Evolutionary conservation across 2,329 filamentous ascomycete genomes (phyloP).

Genomic region (Calonectria pseudoturangicola): DNA sequence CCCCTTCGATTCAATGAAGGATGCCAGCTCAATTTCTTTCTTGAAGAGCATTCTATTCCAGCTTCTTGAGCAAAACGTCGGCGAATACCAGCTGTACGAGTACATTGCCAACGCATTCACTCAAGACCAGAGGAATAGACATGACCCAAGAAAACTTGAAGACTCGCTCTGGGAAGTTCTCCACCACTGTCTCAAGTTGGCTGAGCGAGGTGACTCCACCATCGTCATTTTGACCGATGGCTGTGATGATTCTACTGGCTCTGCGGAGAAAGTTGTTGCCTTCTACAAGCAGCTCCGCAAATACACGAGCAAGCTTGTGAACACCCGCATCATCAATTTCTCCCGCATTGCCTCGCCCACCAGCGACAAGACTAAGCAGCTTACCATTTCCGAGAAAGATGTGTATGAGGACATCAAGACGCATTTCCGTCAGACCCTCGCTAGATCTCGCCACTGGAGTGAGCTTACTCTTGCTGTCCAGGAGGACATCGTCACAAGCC

Average conservation of each 20-base stretch:
- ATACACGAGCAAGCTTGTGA: conserved; percentile 53
- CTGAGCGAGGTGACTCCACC: conserved; percentile 53
- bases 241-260: conserved; percentile 59
- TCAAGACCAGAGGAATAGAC: conserved; percentile 46
- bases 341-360: conserved; percentile 59
- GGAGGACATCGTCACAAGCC: conserved; percentile 56
- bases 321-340: conserved; percentile 59
- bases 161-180: conserved; percentile 59
- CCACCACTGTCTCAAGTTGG: conserved; percentile 57
- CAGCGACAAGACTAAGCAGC: conserved; percentile 55
- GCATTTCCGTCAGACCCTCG: conserved; percentile 47
- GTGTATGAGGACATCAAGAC: conserved; percentile 59
- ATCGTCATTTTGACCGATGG: conserved; percentile 62
- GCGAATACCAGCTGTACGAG: conserved; percentile 60
- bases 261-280: conserved; percentile 46
- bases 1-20: conserved; percentile 57
- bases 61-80: conserved; percentile 62
- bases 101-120: conserved; percentile 56
- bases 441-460: conserved; percentile 41
- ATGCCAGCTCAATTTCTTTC: conserved; percentile 57
- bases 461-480: conserved; percentile 51
- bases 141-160: conserved; percentile 54
- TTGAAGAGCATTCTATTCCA: conserved; percentile 62
- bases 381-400: conserved; percentile 58
- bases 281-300: conserved; percentile 59